Percentiles rank a stretch among this genome's conserved stretches.
Conservation (phyloP, 2,329 filamentous ascomycete species). For the Pleurostoma richardsiae region DNA sequence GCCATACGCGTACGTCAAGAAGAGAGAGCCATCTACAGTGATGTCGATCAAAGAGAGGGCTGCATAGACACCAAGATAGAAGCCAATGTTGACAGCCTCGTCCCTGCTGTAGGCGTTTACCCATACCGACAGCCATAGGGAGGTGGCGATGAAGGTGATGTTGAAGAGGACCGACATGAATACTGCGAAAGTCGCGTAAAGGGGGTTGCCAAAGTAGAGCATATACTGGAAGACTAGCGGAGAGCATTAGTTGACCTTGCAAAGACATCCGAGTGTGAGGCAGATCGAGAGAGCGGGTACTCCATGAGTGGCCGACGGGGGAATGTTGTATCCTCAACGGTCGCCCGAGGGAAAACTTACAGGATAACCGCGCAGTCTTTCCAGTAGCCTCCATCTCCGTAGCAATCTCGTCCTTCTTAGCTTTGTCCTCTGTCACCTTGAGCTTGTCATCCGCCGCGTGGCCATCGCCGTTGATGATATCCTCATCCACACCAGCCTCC, state of each 20-base stretch:
- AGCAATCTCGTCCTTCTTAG: constrained; percentile 35
- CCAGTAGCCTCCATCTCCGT: constrained; percentile 43
- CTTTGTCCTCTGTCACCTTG: constrained; percentile 29
- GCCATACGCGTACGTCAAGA: constrained; percentile 46
- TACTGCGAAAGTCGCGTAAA: constrained; percentile 34
- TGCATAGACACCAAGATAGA: constrained; percentile 50
- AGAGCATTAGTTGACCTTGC: not conserved
- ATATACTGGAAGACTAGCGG: constrained; percentile 41
- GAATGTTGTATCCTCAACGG: too few species aligned
- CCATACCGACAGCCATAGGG: constrained; percentile 48
- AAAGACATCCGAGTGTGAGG: not conserved
- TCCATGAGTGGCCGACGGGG: too few species aligned
- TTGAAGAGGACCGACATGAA: constrained; percentile 33
- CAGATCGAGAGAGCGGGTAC: too few species aligned
- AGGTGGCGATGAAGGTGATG: constrained; percentile 33
- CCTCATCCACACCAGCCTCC: constrained; percentile 25
- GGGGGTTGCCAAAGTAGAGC: constrained; percentile 41
- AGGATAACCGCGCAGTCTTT: constrained; percentile 31
- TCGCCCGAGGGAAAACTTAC: too few species aligned
- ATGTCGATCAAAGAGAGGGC: constrained; percentile 37
- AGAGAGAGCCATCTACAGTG: constrained; percentile 33
- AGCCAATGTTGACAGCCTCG: constrained; percentile 37
- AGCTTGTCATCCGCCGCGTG: constrained; percentile 17
- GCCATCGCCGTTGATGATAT: constrained; percentile 15
- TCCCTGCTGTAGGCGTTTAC: constrained; percentile 43